Evolutionary conservation across 495 filamentous ascomycete genomes (phyloP).

Genomic region (Aspergillus coremiiformis): DNA sequence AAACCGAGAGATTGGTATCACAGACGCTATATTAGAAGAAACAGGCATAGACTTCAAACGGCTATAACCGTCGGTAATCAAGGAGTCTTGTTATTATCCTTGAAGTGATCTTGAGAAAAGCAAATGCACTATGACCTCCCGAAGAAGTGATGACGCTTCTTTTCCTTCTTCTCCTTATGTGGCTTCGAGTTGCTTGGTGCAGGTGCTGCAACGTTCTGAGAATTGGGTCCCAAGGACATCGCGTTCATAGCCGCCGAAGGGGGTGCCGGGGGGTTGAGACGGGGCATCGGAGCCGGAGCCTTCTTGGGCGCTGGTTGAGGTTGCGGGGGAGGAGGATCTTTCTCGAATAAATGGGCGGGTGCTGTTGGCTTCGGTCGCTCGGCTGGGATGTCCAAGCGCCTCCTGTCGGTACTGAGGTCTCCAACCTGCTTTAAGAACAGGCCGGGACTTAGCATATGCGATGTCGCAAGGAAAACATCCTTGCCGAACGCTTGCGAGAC

Average conservation of each 20-base stretch:
- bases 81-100: not conserved
- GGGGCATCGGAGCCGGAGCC: conserved; percentile 17
- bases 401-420: conserved; percentile 66
- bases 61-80: not conserved
- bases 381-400: conserved; percentile 68
- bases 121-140: conserved; percentile 31
- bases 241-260: conserved; percentile 50
- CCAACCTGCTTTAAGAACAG: conserved; percentile 76
- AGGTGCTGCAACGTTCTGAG: conserved; percentile 17
- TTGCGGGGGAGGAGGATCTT: conserved; percentile 50
- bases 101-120: not conserved
- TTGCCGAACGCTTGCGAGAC: conserved; percentile 58
- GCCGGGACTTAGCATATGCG: conserved; percentile 79
- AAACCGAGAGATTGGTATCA: conserved; percentile 33
- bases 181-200: conserved; percentile 24
- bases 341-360: conserved; percentile 80
- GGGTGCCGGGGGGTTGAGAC: conserved; percentile 33
- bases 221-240: conserved; percentile 46
- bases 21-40: conserved; percentile 24
- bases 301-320: conserved; percentile 34
- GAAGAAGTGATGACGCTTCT: conserved; percentile 61
- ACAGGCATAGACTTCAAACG: conserved; percentile 3
- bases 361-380: conserved; percentile 74
- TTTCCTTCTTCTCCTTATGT: conserved; percentile 36
- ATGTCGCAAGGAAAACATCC: conserved; percentile 86